phyloP scores from a whole-genome alignment of 345 rosid genomes.

The Turritis glabra region DNA sequence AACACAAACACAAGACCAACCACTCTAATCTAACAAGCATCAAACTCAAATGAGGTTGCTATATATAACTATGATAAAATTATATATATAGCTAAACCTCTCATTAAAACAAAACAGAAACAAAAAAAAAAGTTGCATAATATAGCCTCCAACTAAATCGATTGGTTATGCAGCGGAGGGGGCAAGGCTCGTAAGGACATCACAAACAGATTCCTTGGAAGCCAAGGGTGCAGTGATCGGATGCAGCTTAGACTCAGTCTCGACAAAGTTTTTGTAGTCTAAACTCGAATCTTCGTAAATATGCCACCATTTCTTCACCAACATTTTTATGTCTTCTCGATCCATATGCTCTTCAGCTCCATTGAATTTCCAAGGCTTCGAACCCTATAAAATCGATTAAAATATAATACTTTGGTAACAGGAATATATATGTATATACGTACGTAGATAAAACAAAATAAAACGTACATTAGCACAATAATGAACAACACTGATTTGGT shows the following conservation, averaged over 20 bases:
- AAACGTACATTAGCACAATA: constrained; percentile 58
- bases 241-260: constrained; percentile 21
- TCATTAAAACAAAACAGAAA: not conserved
- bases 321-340: constrained; percentile 52
- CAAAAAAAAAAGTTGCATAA: not conserved
- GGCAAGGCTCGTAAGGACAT: not conserved
- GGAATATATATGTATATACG: not conserved
- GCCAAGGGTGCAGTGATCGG: constrained; percentile 16
- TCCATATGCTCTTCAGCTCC: constrained; percentile 62
- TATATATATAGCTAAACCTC: constrained; percentile 6
- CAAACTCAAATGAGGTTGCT: not conserved
- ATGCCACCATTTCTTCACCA: constrained; percentile 71
- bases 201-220: not conserved
- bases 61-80: not conserved
- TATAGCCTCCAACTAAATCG: not conserved
- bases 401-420: not conserved
- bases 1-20: constrained; percentile 24
- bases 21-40: not conserved
- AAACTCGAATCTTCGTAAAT: constrained; percentile 58
- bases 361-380: constrained; percentile 73
- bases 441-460: constrained; percentile 1
- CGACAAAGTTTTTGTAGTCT: constrained; percentile 44
- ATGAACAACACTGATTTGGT: constrained; percentile 57
- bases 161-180: constrained; percentile 33
- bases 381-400: constrained; percentile 44